These are phyloP conservation scores for Helminthosporium solani DNA, from an alignment of 2,329 filamentous ascomycete species.

Conservation along the genomic window DNA sequence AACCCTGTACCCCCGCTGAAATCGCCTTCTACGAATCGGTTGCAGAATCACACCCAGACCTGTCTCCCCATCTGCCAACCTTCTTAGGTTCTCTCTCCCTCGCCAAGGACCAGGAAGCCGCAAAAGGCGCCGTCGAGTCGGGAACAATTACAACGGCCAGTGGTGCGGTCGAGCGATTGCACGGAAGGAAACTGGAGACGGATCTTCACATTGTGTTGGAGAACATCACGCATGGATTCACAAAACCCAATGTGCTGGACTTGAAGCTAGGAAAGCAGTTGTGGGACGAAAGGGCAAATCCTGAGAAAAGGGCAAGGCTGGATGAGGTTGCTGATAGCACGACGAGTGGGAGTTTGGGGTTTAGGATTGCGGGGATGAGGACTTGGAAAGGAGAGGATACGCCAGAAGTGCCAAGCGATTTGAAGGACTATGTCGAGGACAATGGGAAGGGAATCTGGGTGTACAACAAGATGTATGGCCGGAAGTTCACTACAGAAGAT, in stretches of 20 bases:
- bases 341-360: constrained; percentile 61
- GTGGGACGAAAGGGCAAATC: constrained; percentile 72
- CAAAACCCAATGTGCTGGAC: constrained; percentile 84
- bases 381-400: constrained; percentile 48
- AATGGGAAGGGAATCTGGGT: constrained; percentile 56
- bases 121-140: constrained; percentile 21
- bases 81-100: constrained; percentile 80
- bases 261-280: constrained; percentile 85
- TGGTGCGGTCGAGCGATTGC: constrained; percentile 43
- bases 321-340: constrained; percentile 61
- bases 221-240: constrained; percentile 79
- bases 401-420: constrained; percentile 21
- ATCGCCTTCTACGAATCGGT: constrained; percentile 85
- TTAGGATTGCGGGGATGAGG: constrained; percentile 66
- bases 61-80: constrained; percentile 77
- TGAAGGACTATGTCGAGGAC: constrained; percentile 39
- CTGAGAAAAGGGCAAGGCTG: constrained; percentile 59
- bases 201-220: constrained; percentile 80
- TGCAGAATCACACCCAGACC: constrained; percentile 65
- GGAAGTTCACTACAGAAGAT: constrained; percentile 56
- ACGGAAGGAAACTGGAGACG: constrained; percentile 68
- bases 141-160: constrained; percentile 30
- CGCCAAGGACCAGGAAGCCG: constrained; percentile 19
- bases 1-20: constrained; percentile 85
- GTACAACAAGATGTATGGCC: constrained; percentile 67